Base-by-base conservation (phyloP, 768 basidiomycete species). In the Amanita inopinata region DNA sequence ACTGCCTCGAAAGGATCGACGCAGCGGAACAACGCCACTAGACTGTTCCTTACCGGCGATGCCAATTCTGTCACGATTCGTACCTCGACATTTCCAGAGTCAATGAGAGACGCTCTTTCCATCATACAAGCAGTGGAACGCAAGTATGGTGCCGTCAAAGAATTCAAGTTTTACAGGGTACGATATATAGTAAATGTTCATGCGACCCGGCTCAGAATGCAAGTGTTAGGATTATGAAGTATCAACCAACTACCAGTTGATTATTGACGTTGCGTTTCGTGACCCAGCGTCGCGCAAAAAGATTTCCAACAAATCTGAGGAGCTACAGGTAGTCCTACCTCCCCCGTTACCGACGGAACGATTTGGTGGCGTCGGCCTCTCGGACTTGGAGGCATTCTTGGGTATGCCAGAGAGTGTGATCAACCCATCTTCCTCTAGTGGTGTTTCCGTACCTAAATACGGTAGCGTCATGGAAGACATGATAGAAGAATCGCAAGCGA, bases 121-220 rank as follows among this genome's bases (percentile, higher is more conserved):
- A 62, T 78, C 34, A 53, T 81, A 42, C 69, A 73, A 34, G 71
- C 66, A 5, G 50, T 82, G 20, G 80, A 83, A 58, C 64, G 65
- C 12, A 69, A 65, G 41, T 76, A 70, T 54, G 76, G 76, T 10
- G 57, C 62, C 6, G 51, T 78, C 24, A 54, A 62, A 19, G 70
- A 73, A 40, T 72, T 62, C 35, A 55, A 58, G 33, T 60, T 70
- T 30, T 46, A 56, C 23, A 63, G 65, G 58, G 75, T 74, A 51
- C 15, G 62, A 57, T 25, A 12, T 35, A 31, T 35, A 11, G 7
- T 20, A 14, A 4, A 33, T 33, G 43, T 43, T 35, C n/a, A n/a
- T n/a, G n/a, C n/a, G n/a, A n/a, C n/a, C n/a, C n/a, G n/a, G n/a
- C n/a, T n/a, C n/a, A n/a, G n/a, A 15, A 12, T 17, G 15, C 33